Base-by-base conservation (phyloP, 306 rosid genomes). In the Oxytropis ochrocephala region DNA sequence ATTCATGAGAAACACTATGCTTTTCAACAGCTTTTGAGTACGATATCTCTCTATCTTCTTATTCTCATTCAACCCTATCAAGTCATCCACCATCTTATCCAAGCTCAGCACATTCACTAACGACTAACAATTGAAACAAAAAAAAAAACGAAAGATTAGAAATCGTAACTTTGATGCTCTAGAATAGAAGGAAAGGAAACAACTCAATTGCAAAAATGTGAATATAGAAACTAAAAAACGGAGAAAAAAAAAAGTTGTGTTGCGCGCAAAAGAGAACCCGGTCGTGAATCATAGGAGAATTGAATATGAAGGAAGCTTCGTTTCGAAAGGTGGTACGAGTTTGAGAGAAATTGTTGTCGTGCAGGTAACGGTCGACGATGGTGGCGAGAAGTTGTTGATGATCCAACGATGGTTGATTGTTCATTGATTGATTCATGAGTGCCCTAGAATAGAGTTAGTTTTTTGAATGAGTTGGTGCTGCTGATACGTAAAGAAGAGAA, bases 301-400 rank as follows among this genome's bases (percentile, higher is more conserved):
- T 84, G 38, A 90, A 66, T 27, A 92, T 78, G 56, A 87, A 80
- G 0, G 97, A 85, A 58, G 96, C 95, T 83, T 89, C 92, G 11
- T 69, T 73, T 64, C 95, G 64, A 65, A 89, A 92, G 14, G 54
- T 21, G 50, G 88, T 42, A n/a, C 95, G 89, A 8, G 98, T 73
- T 39, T 83, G 75, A 0, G 83, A 44, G 67, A 48, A 89, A 47
- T 73, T 80, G 79, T 85, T 87, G 27, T 92, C 95, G 54, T 78
- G 80, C 1, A 92, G 85, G 66, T 92, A 92, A 5, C 85, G 70
- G 36, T 92, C 96, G 11, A 92, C 98, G 42, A 92, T 86, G 92
- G 87, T 89, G 3, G 98, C 98, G 70, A 92, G 29, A 24, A 24
- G 29, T 24, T 24, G 1, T 21, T 21, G 24, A 21, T 21, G 1